Base-by-base conservation (phyloP, 1,284 basidiomycete genomes). In the Wolfiporia cocos region DNA sequence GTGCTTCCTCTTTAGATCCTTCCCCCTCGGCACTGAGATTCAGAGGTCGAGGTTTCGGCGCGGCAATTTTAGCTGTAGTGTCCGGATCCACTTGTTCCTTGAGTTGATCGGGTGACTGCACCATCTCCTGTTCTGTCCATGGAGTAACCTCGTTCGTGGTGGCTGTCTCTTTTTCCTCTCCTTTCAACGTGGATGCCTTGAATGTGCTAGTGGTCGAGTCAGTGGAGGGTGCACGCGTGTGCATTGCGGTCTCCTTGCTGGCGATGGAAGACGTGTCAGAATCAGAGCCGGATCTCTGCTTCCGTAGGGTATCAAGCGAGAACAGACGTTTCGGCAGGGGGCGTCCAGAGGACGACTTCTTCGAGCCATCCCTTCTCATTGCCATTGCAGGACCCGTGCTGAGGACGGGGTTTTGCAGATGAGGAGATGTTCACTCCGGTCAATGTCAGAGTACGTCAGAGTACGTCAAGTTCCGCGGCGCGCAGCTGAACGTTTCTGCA, bases 261-360 rank as follows among this genome's bases (percentile, higher is more conserved):
- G 42, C 29, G n/a, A 43, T 47, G 24, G 53, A 53, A 11, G 54
- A 50, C 12, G 44, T 21, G 18, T 54, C 56, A 2, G 50, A 48
- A n/a, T 55, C 54, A 1, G 50, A 52, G 34, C 44, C 47, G n/a
- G 50, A 50, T 23, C 53, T 51, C 19, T 53, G 47, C 29, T 51
- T 59, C 35, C 54, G 51, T 19, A 62, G 47, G n/a, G 58, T 58
- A 33, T 66, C 63, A 30, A 62, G 52, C 4, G 66, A 67, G 47
- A 64, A 61, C 5, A 65, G 49, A 3, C 62, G 59, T 43, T 58
- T 51, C 5, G 59, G 57, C 5, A 53, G 46, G 11, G 61, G 63
- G 36, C 61, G 53, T 19, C 56, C 50, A 3, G 58, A 58, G 15
- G 18, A 28, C 26, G 26, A 28, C 14, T 28, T 28, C 7, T 14